Evolutionary conservation across 768 basidiomycete genomes (phyloP).

Genomic region (Amanita rimosa): DNA sequence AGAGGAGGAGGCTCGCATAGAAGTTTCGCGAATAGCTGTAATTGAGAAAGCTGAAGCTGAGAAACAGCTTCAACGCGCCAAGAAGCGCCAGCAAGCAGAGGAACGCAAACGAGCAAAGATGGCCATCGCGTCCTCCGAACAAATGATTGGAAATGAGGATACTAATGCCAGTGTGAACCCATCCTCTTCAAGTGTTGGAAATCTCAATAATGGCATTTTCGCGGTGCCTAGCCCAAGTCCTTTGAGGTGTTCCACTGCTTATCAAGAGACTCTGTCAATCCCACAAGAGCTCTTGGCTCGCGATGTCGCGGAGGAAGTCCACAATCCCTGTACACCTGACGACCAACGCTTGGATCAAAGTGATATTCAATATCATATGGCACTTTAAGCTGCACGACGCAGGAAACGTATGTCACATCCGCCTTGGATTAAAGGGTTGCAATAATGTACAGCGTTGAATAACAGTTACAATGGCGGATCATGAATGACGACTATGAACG

Average conservation of each 20-base stretch:
- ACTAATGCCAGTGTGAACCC: conserved; percentile 1
- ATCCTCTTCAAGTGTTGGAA: neutral
- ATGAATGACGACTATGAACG: no score
- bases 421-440: no score
- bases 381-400: neutral
- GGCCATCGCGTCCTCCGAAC: neutral
- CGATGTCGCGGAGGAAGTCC: neutral
- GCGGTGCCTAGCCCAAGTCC: conserved; percentile 31
- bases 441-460: no score
- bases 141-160: conserved; percentile 1
- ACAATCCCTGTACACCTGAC: neutral
- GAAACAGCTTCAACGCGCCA: conserved; percentile 35
- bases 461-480: no score
- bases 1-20: conserved; percentile 52
- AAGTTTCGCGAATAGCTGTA: conserved; percentile 26
- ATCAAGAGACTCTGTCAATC: conserved; percentile 4
- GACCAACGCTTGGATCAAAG: neutral
- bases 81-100: conserved; percentile 40
- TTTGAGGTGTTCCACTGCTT: conserved; percentile 31
- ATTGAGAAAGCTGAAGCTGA: conserved; percentile 33
- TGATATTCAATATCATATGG: no score
- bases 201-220: conserved; percentile 1
- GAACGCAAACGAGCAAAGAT: conserved; percentile 25
- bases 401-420: no score
- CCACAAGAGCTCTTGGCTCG: neutral